These are phyloP conservation scores for Adansonia digitata DNA, from an alignment of 345 rosid species.

Conservation along the genomic window DNA sequence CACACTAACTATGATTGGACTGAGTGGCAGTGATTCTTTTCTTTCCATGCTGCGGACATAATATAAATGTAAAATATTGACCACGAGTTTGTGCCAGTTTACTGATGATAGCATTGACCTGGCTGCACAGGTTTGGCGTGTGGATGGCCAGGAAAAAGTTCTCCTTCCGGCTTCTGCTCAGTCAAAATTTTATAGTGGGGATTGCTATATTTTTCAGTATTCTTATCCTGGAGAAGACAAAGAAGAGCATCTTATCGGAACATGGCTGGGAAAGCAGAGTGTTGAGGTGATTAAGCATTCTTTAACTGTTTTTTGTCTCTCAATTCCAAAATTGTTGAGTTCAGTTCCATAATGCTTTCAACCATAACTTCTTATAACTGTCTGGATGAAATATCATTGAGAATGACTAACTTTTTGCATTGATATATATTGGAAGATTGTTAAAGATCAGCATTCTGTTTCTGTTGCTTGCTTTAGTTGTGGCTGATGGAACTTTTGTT, in stretches of 20 bases:
- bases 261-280: constrained; percentile 93
- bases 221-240: constrained; percentile 89
- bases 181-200: constrained; percentile 82
- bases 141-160: constrained; percentile 63
- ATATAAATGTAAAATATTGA: not conserved
- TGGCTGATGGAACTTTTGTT: not conserved
- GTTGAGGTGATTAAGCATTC: constrained; percentile 57
- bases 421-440: not conserved
- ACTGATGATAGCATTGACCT: constrained; percentile 17
- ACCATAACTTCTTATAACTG: not conserved
- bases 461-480: not conserved
- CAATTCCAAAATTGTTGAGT: not conserved
- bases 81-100: not conserved
- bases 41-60: not conserved
- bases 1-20: not conserved
- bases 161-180: constrained; percentile 78
- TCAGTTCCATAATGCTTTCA: not conserved
- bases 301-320: not conserved
- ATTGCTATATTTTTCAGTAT: constrained; percentile 84
- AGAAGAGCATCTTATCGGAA: constrained; percentile 86
- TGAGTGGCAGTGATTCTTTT: not conserved
- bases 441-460: not conserved
- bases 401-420: not conserved
- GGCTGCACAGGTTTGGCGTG: constrained; percentile 74
- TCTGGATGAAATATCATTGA: not conserved